Base-by-base conservation (phyloP, 495 filamentous ascomycete genomes). In the Neurospora intermedia region DNA sequence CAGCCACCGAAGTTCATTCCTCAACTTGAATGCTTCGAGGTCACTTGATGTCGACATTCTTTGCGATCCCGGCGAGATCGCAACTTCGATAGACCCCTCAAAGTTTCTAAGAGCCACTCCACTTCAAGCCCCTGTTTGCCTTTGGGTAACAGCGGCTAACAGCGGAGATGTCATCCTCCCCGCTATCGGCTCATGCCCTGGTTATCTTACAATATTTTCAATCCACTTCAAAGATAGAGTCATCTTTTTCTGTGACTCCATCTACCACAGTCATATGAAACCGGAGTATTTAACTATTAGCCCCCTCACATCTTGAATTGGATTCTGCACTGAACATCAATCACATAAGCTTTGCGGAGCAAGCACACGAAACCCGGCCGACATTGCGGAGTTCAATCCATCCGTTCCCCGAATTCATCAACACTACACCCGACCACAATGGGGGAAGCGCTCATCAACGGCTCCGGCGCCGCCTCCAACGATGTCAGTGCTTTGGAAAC, bases 81-180 rank as follows among this genome's bases (percentile, higher is more conserved):
- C 4, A 59, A 23, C 48, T 59, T 31, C 46, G 27, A 66, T 10
- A 38, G 54, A 66, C 54, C 54, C 6, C 54, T 35, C 54, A 18
- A 6, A 31, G 54, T 15, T 31, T 13, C 54, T 66, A 23, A 16
- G 54, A 35, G 27, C 54, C 54, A 16, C 27, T 35, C 54, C 54
- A 66, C 54, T 66, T 31, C 54, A 35, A 35, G 54, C 54, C 54
- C 54, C 54, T 66, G 45, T 70, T 62, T 54, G 45, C 6, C 71
- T 40, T 43, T 46, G 74, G 72, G 38, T 75, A 74, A 69, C 48
- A 54, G 43, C 74, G 74, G 73, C 62, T 76, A 74, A 43, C 69
- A 70, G 45, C 75, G 73, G 73, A 66, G 54, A 76, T 9, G 41
- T 20, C 70, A n/a, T 42, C 16, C n/a, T 39, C 69, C 75, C 73